Evolutionary conservation across 345 rosid species (phyloP).

Genomic region (Eucalyptus decipiens): DNA sequence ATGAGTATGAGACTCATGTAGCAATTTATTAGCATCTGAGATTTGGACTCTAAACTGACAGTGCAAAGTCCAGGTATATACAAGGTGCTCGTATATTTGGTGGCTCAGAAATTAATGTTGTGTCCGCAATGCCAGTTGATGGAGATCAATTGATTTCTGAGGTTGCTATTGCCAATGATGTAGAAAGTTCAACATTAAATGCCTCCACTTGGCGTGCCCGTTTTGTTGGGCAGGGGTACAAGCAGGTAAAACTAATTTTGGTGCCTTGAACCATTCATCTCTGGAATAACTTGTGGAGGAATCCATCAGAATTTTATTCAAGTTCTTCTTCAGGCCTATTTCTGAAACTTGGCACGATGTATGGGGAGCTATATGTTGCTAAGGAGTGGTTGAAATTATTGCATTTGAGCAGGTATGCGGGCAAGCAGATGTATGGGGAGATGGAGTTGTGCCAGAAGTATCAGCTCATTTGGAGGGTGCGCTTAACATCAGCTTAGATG

Average conservation of each 20-base stretch:
- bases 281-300: neutral
- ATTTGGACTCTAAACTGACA: neutral
- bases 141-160: slow-evolving; percentile 28
- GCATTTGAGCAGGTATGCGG: slow-evolving; percentile 52
- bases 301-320: neutral
- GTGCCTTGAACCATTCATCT: neutral
- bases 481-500: slow-evolving; percentile 60
- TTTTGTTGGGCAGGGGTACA: slow-evolving; percentile 89
- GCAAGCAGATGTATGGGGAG: slow-evolving; percentile 92
- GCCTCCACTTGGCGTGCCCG: slow-evolving; percentile 50
- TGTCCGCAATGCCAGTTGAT: slow-evolving; percentile 17
- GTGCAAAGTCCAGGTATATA: slow-evolving; percentile 43
- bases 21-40: neutral
- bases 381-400: neutral
- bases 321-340: neutral
- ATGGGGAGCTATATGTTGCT: neutral
- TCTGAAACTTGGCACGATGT: neutral
- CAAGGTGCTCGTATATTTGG: slow-evolving; percentile 49
- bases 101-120: slow-evolving; percentile 21
- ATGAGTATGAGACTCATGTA: neutral
- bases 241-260: slow-evolving; percentile 38
- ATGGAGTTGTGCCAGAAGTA: slow-evolving; percentile 87
- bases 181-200: slow-evolving; percentile 3
- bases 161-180: slow-evolving; percentile 20
- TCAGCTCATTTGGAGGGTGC: slow-evolving; percentile 87